Percentiles rank a stretch among this genome's conserved stretches.
phyloP scores from a whole-genome alignment of 2,329 filamentous ascomycete species.

The Epichloe aotearoae region DNA sequence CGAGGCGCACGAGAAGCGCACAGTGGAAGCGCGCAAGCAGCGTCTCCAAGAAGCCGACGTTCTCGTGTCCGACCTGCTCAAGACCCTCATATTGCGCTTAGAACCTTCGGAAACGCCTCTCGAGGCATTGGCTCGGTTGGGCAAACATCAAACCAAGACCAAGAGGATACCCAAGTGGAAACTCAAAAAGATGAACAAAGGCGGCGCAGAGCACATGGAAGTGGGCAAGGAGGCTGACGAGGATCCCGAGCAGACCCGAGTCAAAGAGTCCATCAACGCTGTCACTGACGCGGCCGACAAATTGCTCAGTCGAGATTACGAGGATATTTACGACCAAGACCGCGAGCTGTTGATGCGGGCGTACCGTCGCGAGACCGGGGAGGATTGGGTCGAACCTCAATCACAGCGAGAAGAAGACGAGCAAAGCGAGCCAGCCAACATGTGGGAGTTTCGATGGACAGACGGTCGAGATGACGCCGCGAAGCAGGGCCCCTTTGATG shows the following conservation, averaged over 20 bases:
- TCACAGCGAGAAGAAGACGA: conserved; percentile 12
- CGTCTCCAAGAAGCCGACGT: conserved; percentile 63
- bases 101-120: conserved; percentile 75
- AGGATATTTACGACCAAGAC: conserved; percentile 85
- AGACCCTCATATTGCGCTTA: conserved; percentile 56
- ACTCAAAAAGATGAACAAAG: conserved; percentile 52
- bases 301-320: conserved; percentile 66
- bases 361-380: conserved; percentile 73
- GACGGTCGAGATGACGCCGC: conserved; percentile 71
- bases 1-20: conserved; percentile 74
- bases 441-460: conserved; percentile 88
- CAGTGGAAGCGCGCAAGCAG: conserved; percentile 59
- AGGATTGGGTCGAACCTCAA: conserved; percentile 57
- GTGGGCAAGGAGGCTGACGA: conserved; percentile 42
- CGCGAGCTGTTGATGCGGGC: conserved; percentile 72
- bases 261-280: conserved; percentile 61
- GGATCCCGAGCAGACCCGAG: conserved; percentile 54
- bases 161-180: conserved; percentile 51
- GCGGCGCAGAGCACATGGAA: conserved; percentile 49
- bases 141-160: conserved; percentile 51
- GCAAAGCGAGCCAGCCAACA: conserved; percentile 11
- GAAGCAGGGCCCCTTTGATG: conserved; percentile 79
- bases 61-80: conserved; percentile 60
- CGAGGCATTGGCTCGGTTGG: conserved; percentile 74
- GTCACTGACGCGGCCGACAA: conserved; percentile 87